These are phyloP conservation scores for Aspergillus sp. DNA, from an alignment of 2,329 filamentous ascomycete species.

Conservation along the genomic window DNA sequence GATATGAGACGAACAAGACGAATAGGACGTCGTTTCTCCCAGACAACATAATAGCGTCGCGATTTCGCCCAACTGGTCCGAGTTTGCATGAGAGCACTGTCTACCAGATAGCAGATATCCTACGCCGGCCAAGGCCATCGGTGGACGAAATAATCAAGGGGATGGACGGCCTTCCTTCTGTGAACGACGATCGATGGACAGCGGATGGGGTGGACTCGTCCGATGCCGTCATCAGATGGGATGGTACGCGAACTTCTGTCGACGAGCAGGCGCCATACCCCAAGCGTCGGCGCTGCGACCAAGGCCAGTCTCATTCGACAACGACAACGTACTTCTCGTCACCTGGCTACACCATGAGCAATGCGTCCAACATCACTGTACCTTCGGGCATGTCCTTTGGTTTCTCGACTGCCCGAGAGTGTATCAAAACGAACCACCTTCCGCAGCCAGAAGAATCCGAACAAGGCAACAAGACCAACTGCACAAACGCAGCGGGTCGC, in stretches of 20 bases:
- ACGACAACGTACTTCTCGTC: constrained; percentile 24
- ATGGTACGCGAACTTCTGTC: constrained; percentile 14
- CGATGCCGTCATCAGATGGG: constrained; percentile 30
- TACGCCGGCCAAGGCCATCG: constrained; percentile 54
- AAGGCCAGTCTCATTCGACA: constrained; percentile 8
- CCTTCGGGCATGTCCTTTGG: constrained; percentile 40
- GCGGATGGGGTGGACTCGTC: constrained; percentile 47
- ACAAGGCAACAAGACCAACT: constrained; percentile 18
- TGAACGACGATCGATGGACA: constrained; percentile 58
- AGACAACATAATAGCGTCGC: constrained; percentile 41
- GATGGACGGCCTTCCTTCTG: constrained; percentile 37
- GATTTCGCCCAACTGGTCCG: constrained; percentile 57
- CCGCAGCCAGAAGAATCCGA: constrained; percentile 7
- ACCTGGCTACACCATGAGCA: constrained; percentile 55
- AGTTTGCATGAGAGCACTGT: constrained; percentile 56
- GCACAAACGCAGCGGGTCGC: constrained; percentile 21
- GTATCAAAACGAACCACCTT: constrained; percentile 33
- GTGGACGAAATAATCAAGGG: constrained; percentile 45
- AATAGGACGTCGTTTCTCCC: constrained; percentile 65
- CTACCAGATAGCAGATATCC: constrained; percentile 59
- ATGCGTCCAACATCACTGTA: constrained; percentile 28
- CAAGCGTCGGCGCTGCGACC: constrained; percentile 21
- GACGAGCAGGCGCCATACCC: constrained; percentile 14
- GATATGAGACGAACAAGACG: constrained; percentile 45
- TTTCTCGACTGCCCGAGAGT: constrained; percentile 54